These are phyloP conservation scores for Penicillium lividum DNA, from an alignment of 495 filamentous ascomycete genomes.

Conservation along the genomic window DNA sequence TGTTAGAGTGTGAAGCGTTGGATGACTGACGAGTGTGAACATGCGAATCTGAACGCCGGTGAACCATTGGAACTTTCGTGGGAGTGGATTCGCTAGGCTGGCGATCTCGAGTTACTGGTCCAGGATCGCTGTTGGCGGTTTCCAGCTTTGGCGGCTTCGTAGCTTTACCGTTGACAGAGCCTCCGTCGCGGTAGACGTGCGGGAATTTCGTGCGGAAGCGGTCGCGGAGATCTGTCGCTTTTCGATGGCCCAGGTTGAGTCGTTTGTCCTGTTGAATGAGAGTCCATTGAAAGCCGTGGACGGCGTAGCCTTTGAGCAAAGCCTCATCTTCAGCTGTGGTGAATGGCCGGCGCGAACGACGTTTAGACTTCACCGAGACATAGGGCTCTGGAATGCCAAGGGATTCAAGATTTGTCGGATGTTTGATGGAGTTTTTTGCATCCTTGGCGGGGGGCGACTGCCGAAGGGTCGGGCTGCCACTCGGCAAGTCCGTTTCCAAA, in stretches of 20 bases:
- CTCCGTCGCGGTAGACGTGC: slow-evolving; percentile 63
- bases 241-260: slow-evolving; percentile 64
- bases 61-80: slow-evolving; percentile 11
- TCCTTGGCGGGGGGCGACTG: slow-evolving; percentile 16
- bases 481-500: slow-evolving; percentile 16
- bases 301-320: slow-evolving; percentile 71
- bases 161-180: slow-evolving; percentile 41
- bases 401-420: slow-evolving; percentile 34
- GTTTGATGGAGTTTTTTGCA: slow-evolving; percentile 26
- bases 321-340: slow-evolving; percentile 74
- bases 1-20: slow-evolving; percentile 16
- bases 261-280: slow-evolving; percentile 71
- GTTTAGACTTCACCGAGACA: slow-evolving; percentile 36
- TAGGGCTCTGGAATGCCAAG: slow-evolving; percentile 43
- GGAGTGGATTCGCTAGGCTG: slow-evolving; percentile 17
- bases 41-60: slow-evolving; percentile 12
- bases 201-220: slow-evolving; percentile 80
- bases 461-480: slow-evolving; percentile 3
- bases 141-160: slow-evolving; percentile 11
- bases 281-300: slow-evolving; percentile 79
- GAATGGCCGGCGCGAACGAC: slow-evolving; percentile 59
- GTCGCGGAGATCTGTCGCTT: slow-evolving; percentile 79
- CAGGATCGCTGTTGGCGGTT: slow-evolving; percentile 7
- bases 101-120: slow-evolving; percentile 13
- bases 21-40: slow-evolving; percentile 21